Evolutionary conservation across 1,284 basidiomycete genomes (phyloP).

Genomic region (Cryptococcus wingfieldii): DNA sequence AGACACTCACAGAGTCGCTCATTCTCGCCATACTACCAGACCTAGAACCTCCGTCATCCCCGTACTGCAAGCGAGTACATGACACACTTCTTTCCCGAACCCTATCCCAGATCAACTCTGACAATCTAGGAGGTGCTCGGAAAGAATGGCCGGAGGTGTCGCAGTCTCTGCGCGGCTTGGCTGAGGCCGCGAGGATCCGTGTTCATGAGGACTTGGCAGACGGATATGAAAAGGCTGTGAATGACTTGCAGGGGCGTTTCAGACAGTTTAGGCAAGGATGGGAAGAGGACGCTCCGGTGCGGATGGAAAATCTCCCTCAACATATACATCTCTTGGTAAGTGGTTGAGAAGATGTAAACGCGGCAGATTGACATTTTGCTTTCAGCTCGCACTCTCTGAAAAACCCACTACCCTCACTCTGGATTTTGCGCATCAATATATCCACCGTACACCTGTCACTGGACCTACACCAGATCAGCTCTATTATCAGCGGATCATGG

Average conservation of each 20-base stretch:
- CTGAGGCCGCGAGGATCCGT: conserved; percentile 17
- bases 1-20: conserved; percentile 48
- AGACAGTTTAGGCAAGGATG: conserved; percentile 18
- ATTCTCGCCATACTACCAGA: conserved; percentile 57
- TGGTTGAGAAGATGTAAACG: background rate
- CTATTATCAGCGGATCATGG: conserved; percentile 39
- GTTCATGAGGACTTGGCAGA: conserved; percentile 34
- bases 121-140: conserved; percentile 19
- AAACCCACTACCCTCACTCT: conserved; percentile 20
- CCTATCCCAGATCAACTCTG: conserved; percentile 11
- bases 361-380: background rate
- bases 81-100: too few relatives aligned
- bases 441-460: conserved; percentile 13
- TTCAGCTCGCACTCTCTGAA: conserved; percentile 30
- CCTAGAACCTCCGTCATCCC: conserved; percentile 55
- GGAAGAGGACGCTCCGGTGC: conserved; percentile 29
- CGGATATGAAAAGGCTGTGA: conserved; percentile 23
- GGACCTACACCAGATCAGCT: conserved; percentile 26
- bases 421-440: conserved; percentile 24
- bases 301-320: conserved; percentile 35
- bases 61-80: conserved; percentile 52
- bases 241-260: conserved; percentile 16
- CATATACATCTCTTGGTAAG: conserved; percentile 39
- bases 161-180: conserved; percentile 17
- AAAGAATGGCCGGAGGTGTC: conserved; percentile 33